Evolutionary conservation across 2,329 filamentous ascomycete species (phyloP).

Genomic region (Dothiorella sarmentorum): DNA sequence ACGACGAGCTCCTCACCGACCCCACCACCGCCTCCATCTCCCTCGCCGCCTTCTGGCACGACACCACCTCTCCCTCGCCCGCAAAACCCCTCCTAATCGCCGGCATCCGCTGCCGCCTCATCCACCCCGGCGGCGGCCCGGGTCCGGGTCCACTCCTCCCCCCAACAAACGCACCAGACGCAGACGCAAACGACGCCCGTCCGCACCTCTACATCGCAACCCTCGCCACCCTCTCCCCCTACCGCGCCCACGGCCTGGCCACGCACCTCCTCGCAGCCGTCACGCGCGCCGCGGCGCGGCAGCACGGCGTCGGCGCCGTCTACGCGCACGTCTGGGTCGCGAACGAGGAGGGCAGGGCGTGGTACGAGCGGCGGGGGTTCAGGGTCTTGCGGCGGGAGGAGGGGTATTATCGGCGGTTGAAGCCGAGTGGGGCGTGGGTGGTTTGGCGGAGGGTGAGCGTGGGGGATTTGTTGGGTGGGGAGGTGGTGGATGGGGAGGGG

Average conservation of each 20-base stretch:
- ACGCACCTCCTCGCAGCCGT: conserved; percentile 49
- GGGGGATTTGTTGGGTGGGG: conserved; percentile 23
- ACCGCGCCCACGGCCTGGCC: conserved; percentile 56
- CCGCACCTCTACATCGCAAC: conserved; percentile 59
- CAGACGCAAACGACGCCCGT: neutral
- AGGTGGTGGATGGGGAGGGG: neutral
- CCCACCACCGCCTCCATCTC: conserved; percentile 52
- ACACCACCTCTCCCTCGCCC: conserved; percentile 23
- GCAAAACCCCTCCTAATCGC: conserved; percentile 36
- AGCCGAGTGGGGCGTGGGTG: conserved; percentile 54
- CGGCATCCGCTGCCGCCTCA: conserved; percentile 47
- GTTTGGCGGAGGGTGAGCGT: conserved; percentile 44
- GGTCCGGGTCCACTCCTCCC: conserved; percentile 4
- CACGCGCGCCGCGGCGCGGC: conserved; percentile 46
- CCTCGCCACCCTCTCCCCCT: conserved; percentile 57
- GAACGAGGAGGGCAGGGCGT: conserved; percentile 57
- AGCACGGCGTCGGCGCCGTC: conserved; percentile 51
- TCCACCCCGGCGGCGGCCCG: conserved; percentile 28
- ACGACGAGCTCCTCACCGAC: conserved; percentile 57
- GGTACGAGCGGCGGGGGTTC: conserved; percentile 60
- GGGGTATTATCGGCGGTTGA: conserved; percentile 58
- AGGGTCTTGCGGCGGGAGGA: conserved; percentile 49
- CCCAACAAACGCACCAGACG: neutral
- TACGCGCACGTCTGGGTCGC: conserved; percentile 64
- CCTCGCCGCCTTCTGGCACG: conserved; percentile 58